Conservation (phyloP, 306 rosid species). For the Acacia crassicarpa region DNA sequence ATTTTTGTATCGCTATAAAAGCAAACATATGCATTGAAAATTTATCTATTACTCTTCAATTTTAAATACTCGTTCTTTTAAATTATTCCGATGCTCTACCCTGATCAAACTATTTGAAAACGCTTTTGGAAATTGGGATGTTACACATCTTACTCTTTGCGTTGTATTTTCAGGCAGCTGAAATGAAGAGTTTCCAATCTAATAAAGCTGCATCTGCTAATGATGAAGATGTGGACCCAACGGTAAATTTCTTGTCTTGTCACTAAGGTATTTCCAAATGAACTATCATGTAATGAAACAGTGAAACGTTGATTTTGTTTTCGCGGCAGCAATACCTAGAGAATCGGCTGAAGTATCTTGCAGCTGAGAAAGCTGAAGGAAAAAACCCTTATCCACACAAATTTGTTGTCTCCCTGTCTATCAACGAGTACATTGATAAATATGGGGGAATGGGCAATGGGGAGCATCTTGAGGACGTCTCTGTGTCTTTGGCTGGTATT, state of each 20-base stretch:
- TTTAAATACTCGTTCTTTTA: too few species aligned
- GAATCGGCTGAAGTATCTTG: constrained; percentile 75
- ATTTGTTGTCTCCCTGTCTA: constrained; percentile 58
- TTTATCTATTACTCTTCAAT: too few species aligned
- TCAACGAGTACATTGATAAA: constrained; percentile 47
- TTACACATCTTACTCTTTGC: too few species aligned
- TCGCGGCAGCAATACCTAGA: constrained; percentile 77
- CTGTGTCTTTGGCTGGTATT: constrained; percentile 72
- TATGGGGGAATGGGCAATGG: constrained; percentile 57
- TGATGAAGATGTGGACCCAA: constrained; percentile 92
- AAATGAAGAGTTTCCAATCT: constrained; percentile 32
- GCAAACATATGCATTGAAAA: too few species aligned
- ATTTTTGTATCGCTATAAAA: too few species aligned
- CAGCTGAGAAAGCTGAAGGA: constrained; percentile 52
- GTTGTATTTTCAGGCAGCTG: constrained; percentile 47
- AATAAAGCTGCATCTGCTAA: constrained; percentile 46
- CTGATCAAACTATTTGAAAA: too few species aligned
- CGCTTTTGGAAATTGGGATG: too few species aligned
- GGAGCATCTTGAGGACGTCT: constrained; percentile 74
- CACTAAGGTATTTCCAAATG: constrained; percentile 3
- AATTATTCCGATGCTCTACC: too few species aligned
- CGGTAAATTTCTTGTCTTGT: constrained; percentile 42
- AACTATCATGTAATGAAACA: not conserved
- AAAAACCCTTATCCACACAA: constrained; percentile 87
- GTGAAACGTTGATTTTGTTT: not conserved